These are phyloP conservation scores for Letharia columbiana DNA, from an alignment of 495 filamentous ascomycete species.

Conservation along the genomic window DNA sequence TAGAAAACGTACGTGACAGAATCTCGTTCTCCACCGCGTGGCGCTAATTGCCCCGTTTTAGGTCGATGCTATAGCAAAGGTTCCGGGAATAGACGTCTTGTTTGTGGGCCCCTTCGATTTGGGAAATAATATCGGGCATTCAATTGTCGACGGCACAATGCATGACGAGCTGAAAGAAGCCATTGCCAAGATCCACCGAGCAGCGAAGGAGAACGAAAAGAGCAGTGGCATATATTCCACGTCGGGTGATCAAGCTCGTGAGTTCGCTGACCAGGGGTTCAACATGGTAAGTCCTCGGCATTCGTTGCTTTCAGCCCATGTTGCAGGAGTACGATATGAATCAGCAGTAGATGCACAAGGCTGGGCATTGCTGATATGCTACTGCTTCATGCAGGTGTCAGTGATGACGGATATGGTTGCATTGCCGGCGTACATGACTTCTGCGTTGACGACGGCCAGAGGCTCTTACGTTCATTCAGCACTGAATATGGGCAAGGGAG, in stretches of 20 bases:
- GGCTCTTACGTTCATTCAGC: constrained; percentile 31
- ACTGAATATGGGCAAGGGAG: constrained; percentile 40
- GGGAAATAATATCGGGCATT: constrained; percentile 65
- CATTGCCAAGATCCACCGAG: constrained; percentile 51
- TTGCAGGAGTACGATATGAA: background rate
- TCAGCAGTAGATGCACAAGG: background rate
- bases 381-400: constrained; percentile 26
- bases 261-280: constrained; percentile 60
- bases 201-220: constrained; percentile 56
- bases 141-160: constrained; percentile 53
- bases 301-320: background rate
- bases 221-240: constrained; percentile 65
- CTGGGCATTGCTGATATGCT: background rate
- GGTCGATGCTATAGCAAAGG: constrained; percentile 61
- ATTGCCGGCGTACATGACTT: constrained; percentile 33
- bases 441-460: constrained; percentile 34
- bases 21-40: background rate
- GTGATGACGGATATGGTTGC: constrained; percentile 49
- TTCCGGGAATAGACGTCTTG: constrained; percentile 63
- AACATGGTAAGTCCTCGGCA: constrained; percentile 50
- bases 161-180: constrained; percentile 56
- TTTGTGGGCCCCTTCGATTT: constrained; percentile 76
- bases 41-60: constrained; percentile 15
- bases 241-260: constrained; percentile 50
- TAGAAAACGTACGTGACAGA: constrained; percentile 42